phyloP scores from a whole-genome alignment of 129 eudicot species.

The Pittosporum tobira region DNA sequence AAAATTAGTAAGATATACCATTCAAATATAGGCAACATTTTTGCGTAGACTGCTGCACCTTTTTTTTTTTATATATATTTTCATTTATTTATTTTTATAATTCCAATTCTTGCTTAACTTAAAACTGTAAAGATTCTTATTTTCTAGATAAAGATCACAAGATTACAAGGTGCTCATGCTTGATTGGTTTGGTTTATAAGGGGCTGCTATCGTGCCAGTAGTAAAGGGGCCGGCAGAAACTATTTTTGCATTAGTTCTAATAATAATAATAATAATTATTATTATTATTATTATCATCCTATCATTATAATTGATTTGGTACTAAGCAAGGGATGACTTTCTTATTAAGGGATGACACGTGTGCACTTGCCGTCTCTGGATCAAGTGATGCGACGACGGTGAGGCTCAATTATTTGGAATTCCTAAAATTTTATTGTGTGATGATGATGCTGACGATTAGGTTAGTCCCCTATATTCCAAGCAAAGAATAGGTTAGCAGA shows the following conservation, averaged over 20 bases:
- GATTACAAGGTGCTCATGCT: not conserved
- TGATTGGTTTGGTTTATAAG: not conserved
- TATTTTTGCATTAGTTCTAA: not conserved
- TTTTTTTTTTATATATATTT: not conserved
- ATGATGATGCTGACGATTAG: not conserved
- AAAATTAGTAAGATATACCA: not conserved
- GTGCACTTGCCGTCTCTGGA: not conserved
- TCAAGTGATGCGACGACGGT: not conserved
- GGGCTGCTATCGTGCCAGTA: not conserved
- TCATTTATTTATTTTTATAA: no score
- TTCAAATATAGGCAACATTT: not conserved
- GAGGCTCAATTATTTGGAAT: not conserved
- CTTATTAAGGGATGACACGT: slow-evolving; percentile 9
- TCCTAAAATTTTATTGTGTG: not conserved
- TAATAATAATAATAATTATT: no score
- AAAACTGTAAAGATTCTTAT: no score
- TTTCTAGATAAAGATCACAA: not conserved
- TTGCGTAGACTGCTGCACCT: not conserved
- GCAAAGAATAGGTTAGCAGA: not conserved
- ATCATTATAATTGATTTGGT: slow-evolving; percentile 4
- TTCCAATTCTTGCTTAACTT: no score
- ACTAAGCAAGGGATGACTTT: slow-evolving; percentile 25
- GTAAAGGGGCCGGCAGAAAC: not conserved
- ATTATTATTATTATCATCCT: not conserved
- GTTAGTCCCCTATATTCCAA: slow-evolving; percentile 17